Percentiles rank a stretch among this genome's conserved stretches.
These are phyloP conservation scores for Canariomyces notabilis DNA, from an alignment of 2,329 filamentous ascomycete species.

Conservation along the genomic window DNA sequence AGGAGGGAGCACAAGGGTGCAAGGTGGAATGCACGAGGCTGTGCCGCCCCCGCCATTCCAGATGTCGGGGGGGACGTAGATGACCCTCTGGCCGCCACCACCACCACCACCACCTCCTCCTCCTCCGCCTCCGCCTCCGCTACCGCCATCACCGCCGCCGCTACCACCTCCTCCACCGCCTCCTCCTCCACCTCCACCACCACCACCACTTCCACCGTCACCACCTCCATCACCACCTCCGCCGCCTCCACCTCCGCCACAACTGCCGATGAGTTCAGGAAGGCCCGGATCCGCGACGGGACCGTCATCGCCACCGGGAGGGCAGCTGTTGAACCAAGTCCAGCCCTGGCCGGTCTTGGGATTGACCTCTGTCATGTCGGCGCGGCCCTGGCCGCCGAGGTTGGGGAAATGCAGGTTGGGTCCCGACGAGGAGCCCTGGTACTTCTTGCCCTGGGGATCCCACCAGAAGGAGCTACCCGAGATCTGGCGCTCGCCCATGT, in stretches of 20 bases:
- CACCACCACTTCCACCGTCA: too few species aligned
- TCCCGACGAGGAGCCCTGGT: constrained; percentile 12
- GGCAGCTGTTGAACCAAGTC: constrained; percentile 19
- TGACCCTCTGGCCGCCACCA: not conserved
- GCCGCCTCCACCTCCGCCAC: too few species aligned
- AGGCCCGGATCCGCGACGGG: too few species aligned
- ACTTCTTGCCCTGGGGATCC: not conserved
- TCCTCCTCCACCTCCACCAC: too few species aligned
- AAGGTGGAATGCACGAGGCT: constrained; percentile 3
- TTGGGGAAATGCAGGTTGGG: constrained; percentile 24
- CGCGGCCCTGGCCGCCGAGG: constrained; percentile 26
- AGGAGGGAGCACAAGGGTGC: constrained; percentile 5
- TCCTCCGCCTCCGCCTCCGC: too few species aligned
- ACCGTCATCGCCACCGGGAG: too few species aligned
- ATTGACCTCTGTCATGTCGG: constrained; percentile 23
- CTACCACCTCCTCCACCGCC: too few species aligned
- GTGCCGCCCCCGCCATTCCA: not conserved
- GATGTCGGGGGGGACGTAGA: constrained; percentile 1
- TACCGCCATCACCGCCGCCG: too few species aligned
- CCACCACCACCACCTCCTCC: too few species aligned
- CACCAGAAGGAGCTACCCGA: not conserved
- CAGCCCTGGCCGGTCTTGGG: constrained; percentile 11
- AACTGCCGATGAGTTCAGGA: too few species aligned
- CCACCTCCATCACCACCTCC: too few species aligned
- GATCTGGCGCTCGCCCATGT: constrained; percentile 22